phyloP scores from a whole-genome alignment of 805 yeast species.

The Candida morakotiae region DNA sequence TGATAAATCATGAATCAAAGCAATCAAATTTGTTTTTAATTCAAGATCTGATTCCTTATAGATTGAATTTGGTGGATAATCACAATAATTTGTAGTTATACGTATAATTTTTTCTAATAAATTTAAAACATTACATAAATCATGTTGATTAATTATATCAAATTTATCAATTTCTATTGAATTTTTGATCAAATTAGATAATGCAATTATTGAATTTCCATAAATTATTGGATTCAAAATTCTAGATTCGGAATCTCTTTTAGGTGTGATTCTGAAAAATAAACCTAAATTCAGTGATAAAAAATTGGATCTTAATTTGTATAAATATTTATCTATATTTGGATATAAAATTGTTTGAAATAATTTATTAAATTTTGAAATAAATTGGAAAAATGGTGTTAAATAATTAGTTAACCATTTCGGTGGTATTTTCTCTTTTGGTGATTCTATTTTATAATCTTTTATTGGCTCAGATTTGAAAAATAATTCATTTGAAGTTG shows the following conservation, averaged over 20 bases:
- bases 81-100: constrained; percentile 34
- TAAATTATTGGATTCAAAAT: constrained; percentile 54
- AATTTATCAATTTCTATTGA: constrained; percentile 63
- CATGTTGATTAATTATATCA: constrained; percentile 47
- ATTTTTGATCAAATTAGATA: constrained; percentile 54
- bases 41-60: constrained; percentile 27
- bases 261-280: constrained; percentile 32
- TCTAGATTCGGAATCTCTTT: constrained; percentile 56
- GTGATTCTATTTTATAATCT: constrained; percentile 1
- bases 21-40: constrained; percentile 39
- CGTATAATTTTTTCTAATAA: constrained; percentile 57
- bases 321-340: neutral
- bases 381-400: neutral
- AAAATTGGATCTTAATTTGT: constrained; percentile 14
- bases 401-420: no score
- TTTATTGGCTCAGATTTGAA: constrained; percentile 2
- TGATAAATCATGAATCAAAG: constrained; percentile 58
- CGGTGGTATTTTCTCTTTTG: neutral
- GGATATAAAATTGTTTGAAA: neutral
- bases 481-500: neutral
- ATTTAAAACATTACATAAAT: constrained; percentile 55
- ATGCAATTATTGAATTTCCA: constrained; percentile 61
- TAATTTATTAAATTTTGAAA: neutral
- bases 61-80: constrained; percentile 41
- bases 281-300: constrained; percentile 30